Conservation (phyloP, 2,329 filamentous ascomycete genomes). For the Pseudogymnoascus sp. region DNA sequence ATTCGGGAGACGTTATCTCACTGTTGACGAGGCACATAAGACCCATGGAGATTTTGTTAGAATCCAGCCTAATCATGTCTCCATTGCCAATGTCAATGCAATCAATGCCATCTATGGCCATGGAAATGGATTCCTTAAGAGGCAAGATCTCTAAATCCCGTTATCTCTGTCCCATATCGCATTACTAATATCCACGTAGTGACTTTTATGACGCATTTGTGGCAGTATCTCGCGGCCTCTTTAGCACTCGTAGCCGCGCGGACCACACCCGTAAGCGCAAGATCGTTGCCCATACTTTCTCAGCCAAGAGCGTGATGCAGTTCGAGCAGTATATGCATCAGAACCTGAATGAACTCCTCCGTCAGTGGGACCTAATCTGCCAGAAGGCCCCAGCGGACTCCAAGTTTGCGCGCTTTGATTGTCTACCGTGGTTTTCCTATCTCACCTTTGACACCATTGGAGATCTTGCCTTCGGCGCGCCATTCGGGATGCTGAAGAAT, state of each 20-base stretch:
- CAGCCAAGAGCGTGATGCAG: slow-evolving; percentile 66
- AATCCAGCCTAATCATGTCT: slow-evolving; percentile 78
- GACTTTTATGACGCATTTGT: slow-evolving; percentile 88
- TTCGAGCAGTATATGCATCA: slow-evolving; percentile 82
- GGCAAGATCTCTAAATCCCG: slow-evolving; percentile 34
- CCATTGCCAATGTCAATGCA: slow-evolving; percentile 71
- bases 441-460: slow-evolving; percentile 35
- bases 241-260: slow-evolving; percentile 76
- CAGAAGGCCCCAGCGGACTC: slow-evolving; percentile 35
- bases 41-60: slow-evolving; percentile 69
- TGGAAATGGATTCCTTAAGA: slow-evolving; percentile 67
- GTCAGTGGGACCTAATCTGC: slow-evolving; percentile 62
- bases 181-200: slow-evolving; percentile 33
- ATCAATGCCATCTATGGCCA: slow-evolving; percentile 74
- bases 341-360: slow-evolving; percentile 66
- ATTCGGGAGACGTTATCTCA: slow-evolving; percentile 52
- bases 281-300: slow-evolving; percentile 78
- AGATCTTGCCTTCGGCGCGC: slow-evolving; percentile 38
- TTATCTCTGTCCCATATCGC: neutral
- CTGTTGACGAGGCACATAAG: slow-evolving; percentile 67
- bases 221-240: slow-evolving; percentile 72
- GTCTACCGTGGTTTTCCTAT: slow-evolving; percentile 53
- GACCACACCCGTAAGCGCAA: slow-evolving; percentile 85
- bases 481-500: slow-evolving; percentile 30
- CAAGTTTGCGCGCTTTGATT: slow-evolving; percentile 63